phyloP scores from a whole-genome alignment of 2,329 filamentous ascomycete genomes.

The Pochonia chlamydosporia region DNA sequence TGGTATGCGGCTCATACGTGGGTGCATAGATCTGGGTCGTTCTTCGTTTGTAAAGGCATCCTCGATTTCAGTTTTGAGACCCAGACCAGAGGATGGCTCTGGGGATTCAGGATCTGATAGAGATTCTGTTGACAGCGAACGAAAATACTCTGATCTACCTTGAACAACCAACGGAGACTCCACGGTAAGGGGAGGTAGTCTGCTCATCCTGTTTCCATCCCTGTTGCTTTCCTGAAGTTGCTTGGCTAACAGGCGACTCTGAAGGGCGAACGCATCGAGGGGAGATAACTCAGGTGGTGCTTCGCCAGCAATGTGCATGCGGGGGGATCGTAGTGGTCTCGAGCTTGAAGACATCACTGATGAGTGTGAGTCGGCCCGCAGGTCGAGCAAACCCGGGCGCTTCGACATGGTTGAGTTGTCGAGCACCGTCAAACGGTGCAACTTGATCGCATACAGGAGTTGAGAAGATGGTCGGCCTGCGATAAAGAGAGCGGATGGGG shows the following conservation, averaged over 20 bases:
- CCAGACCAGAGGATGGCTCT: slow-evolving; percentile 28
- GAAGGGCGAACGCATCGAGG: slow-evolving; percentile 88
- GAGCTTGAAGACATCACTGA: slow-evolving; percentile 39
- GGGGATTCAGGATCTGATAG: slow-evolving; percentile 31
- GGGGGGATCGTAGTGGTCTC: slow-evolving; percentile 62
- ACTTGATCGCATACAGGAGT: slow-evolving; percentile 8
- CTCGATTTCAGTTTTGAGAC: slow-evolving; percentile 50
- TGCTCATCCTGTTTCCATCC: slow-evolving; percentile 73
- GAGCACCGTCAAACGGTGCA: slow-evolving; percentile 9
- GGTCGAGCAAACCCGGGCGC: slow-evolving; percentile 54
- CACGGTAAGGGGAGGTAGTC: slow-evolving; percentile 75
- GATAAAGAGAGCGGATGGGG: not conserved
- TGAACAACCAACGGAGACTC: slow-evolving; percentile 73
- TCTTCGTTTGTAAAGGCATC: slow-evolving; percentile 44
- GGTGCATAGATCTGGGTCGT: slow-evolving; percentile 69
- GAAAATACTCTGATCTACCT: slow-evolving; percentile 74
- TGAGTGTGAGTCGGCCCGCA: slow-evolving; percentile 51
- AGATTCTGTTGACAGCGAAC: slow-evolving; percentile 63
- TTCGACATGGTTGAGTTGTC: slow-evolving; percentile 37
- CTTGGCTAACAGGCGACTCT: slow-evolving; percentile 80
- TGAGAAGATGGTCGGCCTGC: not conserved
- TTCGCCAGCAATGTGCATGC: slow-evolving; percentile 71
- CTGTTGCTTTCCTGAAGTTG: slow-evolving; percentile 76
- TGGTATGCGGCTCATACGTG: slow-evolving; percentile 61
- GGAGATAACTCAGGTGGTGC: slow-evolving; percentile 87